Base-by-base conservation (phyloP, 306 rosid species). In the Hippophae tibetana region DNA sequence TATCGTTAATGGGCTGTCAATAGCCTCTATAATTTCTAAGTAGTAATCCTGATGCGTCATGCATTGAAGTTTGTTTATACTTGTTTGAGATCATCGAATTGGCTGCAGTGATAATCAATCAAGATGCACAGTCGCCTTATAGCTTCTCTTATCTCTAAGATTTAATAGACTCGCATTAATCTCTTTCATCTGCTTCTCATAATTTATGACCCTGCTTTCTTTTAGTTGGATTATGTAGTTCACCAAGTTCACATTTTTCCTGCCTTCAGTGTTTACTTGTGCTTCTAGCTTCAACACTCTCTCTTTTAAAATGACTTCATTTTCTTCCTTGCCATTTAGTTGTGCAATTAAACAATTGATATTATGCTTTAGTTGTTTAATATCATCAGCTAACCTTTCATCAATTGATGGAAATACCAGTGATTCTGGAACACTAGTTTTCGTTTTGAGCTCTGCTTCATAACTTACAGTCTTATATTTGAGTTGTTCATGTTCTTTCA, bases 91-190 rank as follows among this genome's bases (percentile, higher is more conserved):
- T 74, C 43, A 60, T 75, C 67, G 41, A 48, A 84, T 18, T 79
- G 82, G 58, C 49, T 54, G 5, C 85, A 86, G 64, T 90, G 88
- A 73, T 86, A 84, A 54, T 90, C 95, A 57, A 71, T 63, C 43
- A 77, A 59, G 10, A 75, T 56, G 61, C 97, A 89, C 1, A 89
- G 87, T 13, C 86, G 95, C 69, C 85, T 81, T 63, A 90, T 86
- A 43, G 80, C 97, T 71, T 84, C 94, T 52, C 74, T 76, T 81
- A 68, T 86, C 95, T 10, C 78, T 85, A 56, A 84, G 72, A 12
- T 61, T 56, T 46, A 63, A n/a, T 60, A 86, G 59, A 40, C 73
- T 84, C 45, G 69, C 88, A 42, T 90, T 85, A 48, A 72, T 86
- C 65, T 80, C 94, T 52, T 63, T 78, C 8, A 86, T 10, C 9